phyloP scores from a whole-genome alignment of 441 rosid genomes.

The Mallotus japonicus region DNA sequence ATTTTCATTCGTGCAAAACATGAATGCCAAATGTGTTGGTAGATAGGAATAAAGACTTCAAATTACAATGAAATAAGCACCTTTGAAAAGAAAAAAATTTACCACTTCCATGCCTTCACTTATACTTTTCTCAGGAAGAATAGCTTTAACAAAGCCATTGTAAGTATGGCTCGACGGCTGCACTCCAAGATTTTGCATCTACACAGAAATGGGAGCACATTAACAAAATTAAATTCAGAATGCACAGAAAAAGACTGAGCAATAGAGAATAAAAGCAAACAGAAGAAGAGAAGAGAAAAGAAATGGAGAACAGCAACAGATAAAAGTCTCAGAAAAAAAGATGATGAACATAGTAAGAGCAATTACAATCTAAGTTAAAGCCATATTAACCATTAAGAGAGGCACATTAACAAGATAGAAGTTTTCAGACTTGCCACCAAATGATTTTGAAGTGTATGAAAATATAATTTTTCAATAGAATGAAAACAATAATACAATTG shows the following conservation, averaged over 20 bases:
- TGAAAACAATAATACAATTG: not conserved
- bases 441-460: not conserved
- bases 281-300: not conserved
- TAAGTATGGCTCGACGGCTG: conserved; percentile 59
- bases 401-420: not conserved
- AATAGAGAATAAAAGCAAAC: too few relatives aligned
- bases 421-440: not conserved
- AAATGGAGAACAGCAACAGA: not conserved
- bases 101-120: conserved; percentile 63
- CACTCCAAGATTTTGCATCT: conserved; percentile 83
- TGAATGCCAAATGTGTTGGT: conserved; percentile 13
- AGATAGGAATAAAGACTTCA: not conserved
- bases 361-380: not conserved
- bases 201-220: conserved; percentile 28
- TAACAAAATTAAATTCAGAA: conserved; percentile 5
- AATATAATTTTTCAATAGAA: not conserved
- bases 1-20: conserved; percentile 6
- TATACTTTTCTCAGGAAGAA: conserved; percentile 44
- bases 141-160: conserved; percentile 67
- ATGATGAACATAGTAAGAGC: not conserved
- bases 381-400: not conserved
- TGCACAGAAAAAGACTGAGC: not conserved
- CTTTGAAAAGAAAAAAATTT: conserved; percentile 23
- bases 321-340: not conserved
- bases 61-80: conserved; percentile 20